Conservation (phyloP, 768 basidiomycete species). For the Termitomyces sp. region DNA sequence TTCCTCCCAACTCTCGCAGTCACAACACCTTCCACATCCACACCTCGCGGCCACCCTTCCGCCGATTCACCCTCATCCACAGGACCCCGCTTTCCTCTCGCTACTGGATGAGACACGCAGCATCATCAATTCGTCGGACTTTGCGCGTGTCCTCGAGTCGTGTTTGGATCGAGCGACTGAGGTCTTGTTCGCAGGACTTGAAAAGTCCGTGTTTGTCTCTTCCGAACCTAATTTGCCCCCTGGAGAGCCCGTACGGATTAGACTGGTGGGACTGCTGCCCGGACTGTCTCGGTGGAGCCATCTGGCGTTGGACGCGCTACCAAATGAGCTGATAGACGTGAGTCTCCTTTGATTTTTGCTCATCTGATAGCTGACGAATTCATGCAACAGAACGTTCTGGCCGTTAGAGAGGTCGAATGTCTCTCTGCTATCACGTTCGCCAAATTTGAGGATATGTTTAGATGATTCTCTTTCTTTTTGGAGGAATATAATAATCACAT, state of each 20-base stretch:
- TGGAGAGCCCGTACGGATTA: constrained; percentile 45
- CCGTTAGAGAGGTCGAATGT: constrained; percentile 57
- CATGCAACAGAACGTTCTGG: constrained; percentile 48
- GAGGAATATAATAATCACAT: neutral
- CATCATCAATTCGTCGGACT: constrained; percentile 64
- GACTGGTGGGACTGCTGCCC: constrained; percentile 78
- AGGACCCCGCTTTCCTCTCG: constrained; percentile 47
- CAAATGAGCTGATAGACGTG: constrained; percentile 83
- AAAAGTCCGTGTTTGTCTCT: constrained; percentile 54
- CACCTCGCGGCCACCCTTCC: constrained; percentile 12
- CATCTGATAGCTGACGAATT: neutral
- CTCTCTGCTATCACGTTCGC: constrained; percentile 73
- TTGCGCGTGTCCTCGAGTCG: constrained; percentile 63
- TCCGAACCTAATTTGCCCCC: constrained; percentile 9
- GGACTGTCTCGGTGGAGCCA: constrained; percentile 77
- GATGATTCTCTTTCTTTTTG: constrained; percentile 10
- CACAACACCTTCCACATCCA: constrained; percentile 9
- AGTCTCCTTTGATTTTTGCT: constrained; percentile 23
- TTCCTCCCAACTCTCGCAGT: constrained; percentile 13
- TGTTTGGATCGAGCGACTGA: constrained; percentile 67
- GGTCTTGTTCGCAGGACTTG: constrained; percentile 58
- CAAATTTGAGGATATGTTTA: constrained; percentile 49
- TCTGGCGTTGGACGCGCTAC: constrained; percentile 58
- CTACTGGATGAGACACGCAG: constrained; percentile 68
- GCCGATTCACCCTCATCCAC: constrained; percentile 17